phyloP scores from a whole-genome alignment of 495 filamentous ascomycete species.

The Massariosphaeria phaeospora region DNA sequence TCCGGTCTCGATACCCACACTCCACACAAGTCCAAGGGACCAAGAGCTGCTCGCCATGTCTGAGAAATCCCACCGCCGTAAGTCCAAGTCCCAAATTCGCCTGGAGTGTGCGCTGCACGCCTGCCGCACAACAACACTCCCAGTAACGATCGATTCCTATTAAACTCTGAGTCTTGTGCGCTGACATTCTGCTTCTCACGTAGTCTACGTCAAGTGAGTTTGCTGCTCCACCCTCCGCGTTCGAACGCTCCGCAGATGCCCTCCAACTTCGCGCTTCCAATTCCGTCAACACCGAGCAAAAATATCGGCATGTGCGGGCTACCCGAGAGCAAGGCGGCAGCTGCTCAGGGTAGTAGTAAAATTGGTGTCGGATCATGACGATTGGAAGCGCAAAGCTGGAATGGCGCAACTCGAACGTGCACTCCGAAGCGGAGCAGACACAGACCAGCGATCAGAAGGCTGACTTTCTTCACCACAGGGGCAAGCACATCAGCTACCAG shows the following conservation, averaged over 20 bases:
- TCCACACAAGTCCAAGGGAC: conserved; percentile 7
- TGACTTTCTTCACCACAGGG: conserved; percentile 11
- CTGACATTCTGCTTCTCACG: conserved; percentile 23
- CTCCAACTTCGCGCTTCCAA: conserved; percentile 32
- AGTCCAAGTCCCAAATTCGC: background rate
- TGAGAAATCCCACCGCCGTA: conserved; percentile 32
- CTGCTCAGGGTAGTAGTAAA: background rate
- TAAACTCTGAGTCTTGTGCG: background rate
- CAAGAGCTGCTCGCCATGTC: conserved; percentile 27
- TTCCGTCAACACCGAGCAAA: no score
- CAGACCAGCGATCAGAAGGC: background rate
- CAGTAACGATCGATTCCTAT: background rate
- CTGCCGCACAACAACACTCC: conserved; percentile 2
- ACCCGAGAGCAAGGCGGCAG: no score
- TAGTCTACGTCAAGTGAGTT: conserved; percentile 94
- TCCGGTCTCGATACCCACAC: conserved; percentile 20
- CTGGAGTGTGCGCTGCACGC: background rate
- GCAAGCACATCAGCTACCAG: conserved; percentile 31
- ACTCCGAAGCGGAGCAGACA: conserved; percentile 7
- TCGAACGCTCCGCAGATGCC: conserved; percentile 5
- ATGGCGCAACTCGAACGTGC: background rate
- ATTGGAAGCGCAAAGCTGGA: background rate
- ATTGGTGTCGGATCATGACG: background rate
- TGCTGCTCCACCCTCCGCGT: background rate
- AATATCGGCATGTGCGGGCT: no score